phyloP scores from a whole-genome alignment of 768 basidiomycete species.

The Macrocybe gigantea region DNA sequence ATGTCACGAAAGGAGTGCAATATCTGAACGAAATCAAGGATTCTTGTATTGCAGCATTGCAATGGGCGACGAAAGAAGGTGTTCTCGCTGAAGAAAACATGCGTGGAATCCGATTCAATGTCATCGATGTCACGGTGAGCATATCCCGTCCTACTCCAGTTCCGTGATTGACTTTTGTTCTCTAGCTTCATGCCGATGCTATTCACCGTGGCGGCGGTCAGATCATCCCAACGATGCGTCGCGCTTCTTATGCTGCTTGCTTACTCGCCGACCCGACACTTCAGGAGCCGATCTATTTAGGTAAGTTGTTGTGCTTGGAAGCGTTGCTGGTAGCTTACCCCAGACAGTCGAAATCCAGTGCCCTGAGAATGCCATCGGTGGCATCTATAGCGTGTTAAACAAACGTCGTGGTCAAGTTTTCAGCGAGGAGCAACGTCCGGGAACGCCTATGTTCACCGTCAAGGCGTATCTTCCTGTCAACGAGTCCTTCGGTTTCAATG shows the following conservation, averaged over 20 bases:
- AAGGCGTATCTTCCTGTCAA: slow-evolving; percentile 93
- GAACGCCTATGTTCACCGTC: slow-evolving; percentile 99
- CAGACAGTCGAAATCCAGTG: slow-evolving; percentile 93
- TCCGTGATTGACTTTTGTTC: not conserved
- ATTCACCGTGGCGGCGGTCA: slow-evolving; percentile 99
- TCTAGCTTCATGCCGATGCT: slow-evolving; percentile 49
- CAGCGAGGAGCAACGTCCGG: slow-evolving; percentile 93
- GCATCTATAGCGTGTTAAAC: slow-evolving; percentile 92
- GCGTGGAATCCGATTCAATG: slow-evolving; percentile 96
- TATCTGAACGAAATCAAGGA: slow-evolving; percentile 99
- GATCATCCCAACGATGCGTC: slow-evolving; percentile 95
- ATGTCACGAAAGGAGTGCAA: slow-evolving; percentile 98
- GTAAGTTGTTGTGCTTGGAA: slow-evolving; percentile 28
- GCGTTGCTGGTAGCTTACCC: not conserved
- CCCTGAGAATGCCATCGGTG: slow-evolving; percentile 96
- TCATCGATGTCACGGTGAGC: slow-evolving; percentile 85
- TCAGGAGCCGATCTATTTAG: slow-evolving; percentile 95
- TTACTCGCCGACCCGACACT: slow-evolving; percentile 85
- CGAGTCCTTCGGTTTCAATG: slow-evolving; percentile 98
- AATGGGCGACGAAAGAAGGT: slow-evolving; percentile 99
- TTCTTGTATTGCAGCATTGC: slow-evolving; percentile 97
- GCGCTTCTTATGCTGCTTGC: slow-evolving; percentile 94
- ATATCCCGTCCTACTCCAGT: slow-evolving; percentile 19
- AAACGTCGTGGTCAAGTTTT: slow-evolving; percentile 98
- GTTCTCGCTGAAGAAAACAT: slow-evolving; percentile 96